Evolutionary conservation across 2,329 filamentous ascomycete genomes (phyloP).

Genomic region (Aquanectria penicillioides): DNA sequence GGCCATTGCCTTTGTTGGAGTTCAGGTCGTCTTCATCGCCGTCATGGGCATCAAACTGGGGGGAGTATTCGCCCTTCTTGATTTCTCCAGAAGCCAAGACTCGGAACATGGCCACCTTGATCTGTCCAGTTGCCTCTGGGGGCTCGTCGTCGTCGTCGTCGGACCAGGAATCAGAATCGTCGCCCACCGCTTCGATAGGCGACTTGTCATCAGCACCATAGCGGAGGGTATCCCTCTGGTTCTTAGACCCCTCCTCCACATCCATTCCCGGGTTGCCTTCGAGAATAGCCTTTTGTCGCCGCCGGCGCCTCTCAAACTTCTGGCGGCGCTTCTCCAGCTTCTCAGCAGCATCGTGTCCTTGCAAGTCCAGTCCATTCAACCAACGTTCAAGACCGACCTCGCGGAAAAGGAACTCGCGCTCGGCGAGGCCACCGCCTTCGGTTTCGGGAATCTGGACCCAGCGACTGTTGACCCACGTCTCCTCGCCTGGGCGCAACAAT

Average conservation of each 20-base stretch:
- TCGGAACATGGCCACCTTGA: conserved; percentile 96
- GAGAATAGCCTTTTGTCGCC: conserved; percentile 64
- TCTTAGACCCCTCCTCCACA: conserved; percentile 55
- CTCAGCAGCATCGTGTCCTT: conserved; percentile 89
- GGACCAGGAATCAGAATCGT: conserved; percentile 80
- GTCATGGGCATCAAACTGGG: conserved; percentile 96
- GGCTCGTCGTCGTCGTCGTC: conserved; percentile 88
- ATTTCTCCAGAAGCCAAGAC: conserved; percentile 96
- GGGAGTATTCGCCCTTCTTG: conserved; percentile 97
- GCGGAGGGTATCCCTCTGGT: conserved; percentile 70
- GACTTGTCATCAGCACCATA: conserved; percentile 83
- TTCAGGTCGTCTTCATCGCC: conserved; percentile 78
- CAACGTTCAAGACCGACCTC: conserved; percentile 96
- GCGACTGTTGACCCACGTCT: conserved; percentile 98
- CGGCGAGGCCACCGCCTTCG: conserved; percentile 92
- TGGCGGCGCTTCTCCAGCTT: conserved; percentile 89
- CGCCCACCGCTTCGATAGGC: conserved; percentile 74
- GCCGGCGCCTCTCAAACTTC: conserved; percentile 77
- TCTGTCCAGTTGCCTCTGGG: conserved; percentile 94
- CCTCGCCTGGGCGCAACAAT: conserved; percentile 88
- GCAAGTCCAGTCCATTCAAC: conserved; percentile 95
- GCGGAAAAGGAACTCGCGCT: conserved; percentile 96
- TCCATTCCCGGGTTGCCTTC: conserved; percentile 48
- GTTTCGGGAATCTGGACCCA: conserved; percentile 95
- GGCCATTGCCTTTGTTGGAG: conserved; percentile 64